Percentiles rank a stretch among this genome's conserved stretches.
Conservation (phyloP, 148 eudicot genomes). For the Vaccinium darrowii region DNA sequence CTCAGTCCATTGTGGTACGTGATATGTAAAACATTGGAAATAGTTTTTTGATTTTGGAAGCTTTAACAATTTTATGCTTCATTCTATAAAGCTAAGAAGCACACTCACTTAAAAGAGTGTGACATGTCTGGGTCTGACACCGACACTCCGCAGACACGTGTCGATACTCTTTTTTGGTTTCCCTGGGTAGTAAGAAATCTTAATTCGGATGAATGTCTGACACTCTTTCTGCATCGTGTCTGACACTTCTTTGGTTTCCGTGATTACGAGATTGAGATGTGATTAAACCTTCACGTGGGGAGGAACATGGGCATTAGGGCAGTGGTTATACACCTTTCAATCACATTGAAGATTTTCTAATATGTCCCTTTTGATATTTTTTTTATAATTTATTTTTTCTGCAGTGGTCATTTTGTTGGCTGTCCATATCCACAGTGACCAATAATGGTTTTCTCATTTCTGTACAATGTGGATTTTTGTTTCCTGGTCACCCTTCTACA, state of each 20-base stretch:
- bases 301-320: background rate
- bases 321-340: background rate
- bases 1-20: slow-evolving; percentile 43
- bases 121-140: background rate
- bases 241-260: background rate
- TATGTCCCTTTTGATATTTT: background rate
- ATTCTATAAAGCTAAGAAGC: background rate
- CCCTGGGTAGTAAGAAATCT: background rate
- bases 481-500: background rate
- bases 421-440: background rate
- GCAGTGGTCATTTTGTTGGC: background rate
- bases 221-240: background rate
- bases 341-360: background rate
- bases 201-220: background rate
- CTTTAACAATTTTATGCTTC: background rate
- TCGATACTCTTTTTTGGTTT: too few species aligned
- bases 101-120: background rate
- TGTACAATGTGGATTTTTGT: background rate
- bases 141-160: background rate
- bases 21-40: background rate
- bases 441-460: background rate
- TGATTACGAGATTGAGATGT: background rate
- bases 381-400: background rate
- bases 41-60: background rate
- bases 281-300: background rate